Conservation (phyloP, 768 basidiomycete genomes). For the Boletus vinaceobasis region DNA sequence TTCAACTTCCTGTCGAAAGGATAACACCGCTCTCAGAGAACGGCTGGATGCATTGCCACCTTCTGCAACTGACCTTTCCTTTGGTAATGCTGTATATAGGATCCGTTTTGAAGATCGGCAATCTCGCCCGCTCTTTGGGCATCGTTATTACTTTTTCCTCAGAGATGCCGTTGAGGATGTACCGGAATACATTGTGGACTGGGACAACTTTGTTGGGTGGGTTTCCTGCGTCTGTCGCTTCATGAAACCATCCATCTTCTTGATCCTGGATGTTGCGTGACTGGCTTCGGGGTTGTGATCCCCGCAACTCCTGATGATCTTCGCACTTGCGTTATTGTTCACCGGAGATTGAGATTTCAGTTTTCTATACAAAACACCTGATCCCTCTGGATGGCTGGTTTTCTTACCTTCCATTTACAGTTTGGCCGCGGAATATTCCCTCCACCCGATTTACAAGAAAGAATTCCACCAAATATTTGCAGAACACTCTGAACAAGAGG, state of each 20-base stretch:
- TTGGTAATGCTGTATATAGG: conserved; percentile 88
- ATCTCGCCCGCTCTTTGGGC: conserved; percentile 69
- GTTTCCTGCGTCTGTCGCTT: conserved; percentile 20
- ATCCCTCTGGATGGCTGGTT: not conserved
- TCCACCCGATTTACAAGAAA: conserved; percentile 73
- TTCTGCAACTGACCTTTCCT: conserved; percentile 66
- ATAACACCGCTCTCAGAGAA: conserved; percentile 43
- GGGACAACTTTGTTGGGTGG: conserved; percentile 88
- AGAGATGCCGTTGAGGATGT: conserved; percentile 96
- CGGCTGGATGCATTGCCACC: conserved; percentile 68
- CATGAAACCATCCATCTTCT: not conserved
- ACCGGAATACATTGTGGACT: conserved; percentile 95
- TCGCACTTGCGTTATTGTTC: not conserved
- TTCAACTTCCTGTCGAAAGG: conserved; percentile 1
- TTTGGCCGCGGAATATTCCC: conserved; percentile 77
- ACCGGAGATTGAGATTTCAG: not conserved
- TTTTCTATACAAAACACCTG: not conserved
- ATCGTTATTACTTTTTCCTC: conserved; percentile 92
- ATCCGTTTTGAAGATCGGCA: conserved; percentile 79
- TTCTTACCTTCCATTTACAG: conserved; percentile 40
- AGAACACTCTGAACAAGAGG: conserved; percentile 73
- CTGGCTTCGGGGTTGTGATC: not conserved
- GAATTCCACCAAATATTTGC: conserved; percentile 89
- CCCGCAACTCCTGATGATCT: not conserved
- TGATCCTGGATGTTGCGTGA: not conserved